Percentiles rank a stretch among this genome's conserved stretches.
Evolutionary conservation across 371 early-diverging fungal species (phyloP).

Genomic region (Apophysomyces trapeziformis): DNA sequence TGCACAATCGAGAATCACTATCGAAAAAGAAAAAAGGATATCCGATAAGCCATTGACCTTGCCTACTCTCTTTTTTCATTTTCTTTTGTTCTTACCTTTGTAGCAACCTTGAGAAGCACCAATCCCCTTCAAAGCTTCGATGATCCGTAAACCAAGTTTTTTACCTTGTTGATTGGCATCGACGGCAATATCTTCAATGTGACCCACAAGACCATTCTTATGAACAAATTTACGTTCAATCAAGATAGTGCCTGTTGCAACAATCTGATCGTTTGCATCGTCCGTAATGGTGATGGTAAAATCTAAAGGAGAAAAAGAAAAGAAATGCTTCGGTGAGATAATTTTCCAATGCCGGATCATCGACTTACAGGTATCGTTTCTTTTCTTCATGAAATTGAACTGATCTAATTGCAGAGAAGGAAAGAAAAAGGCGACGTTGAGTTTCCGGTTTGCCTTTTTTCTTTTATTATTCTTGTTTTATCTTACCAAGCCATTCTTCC

Average conservation of each 20-base stretch:
- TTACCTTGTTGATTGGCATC: conserved; percentile 90
- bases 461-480: conserved; percentile 3
- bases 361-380: conserved; percentile 75
- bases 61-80: neutral
- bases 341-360: neutral
- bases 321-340: neutral
- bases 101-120: conserved; percentile 72
- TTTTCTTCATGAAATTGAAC: conserved; percentile 73
- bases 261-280: conserved; percentile 63
- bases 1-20: conserved; percentile 55
- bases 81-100: conserved; percentile 38
- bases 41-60: no score
- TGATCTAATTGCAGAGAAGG: conserved; percentile 48
- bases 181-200: conserved; percentile 95
- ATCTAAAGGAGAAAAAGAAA: conserved; percentile 34
- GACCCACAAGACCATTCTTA: conserved; percentile 81
- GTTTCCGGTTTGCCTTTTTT: neutral
- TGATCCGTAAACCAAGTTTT: conserved; percentile 77
- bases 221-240: conserved; percentile 97
- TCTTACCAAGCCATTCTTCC: conserved; percentile 66
- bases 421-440: neutral
- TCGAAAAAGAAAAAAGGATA: neutral
- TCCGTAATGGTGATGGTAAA: conserved; percentile 87
- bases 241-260: conserved; percentile 93
- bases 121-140: conserved; percentile 75